phyloP scores from a whole-genome alignment of 805 yeast species.

The Saturnispora diversa region DNA sequence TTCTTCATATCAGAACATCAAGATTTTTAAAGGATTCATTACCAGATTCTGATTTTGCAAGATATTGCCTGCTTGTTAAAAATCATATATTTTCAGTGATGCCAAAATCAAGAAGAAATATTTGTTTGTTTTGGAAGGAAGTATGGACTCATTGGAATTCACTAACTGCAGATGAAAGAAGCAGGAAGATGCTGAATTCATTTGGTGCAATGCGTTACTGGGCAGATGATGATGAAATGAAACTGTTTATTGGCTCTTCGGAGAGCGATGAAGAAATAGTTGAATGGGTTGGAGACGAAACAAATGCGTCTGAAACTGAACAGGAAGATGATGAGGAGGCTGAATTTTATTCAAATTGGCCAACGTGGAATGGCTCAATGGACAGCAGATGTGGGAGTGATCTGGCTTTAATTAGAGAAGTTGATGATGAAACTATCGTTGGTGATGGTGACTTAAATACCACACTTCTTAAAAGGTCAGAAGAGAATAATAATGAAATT shows the following conservation, averaged over 20 bases:
- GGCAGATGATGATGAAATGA: constrained; percentile 22
- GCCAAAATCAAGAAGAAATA: constrained; percentile 19
- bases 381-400: constrained; percentile 7
- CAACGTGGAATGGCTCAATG: not conserved
- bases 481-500: not conserved
- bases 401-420: constrained; percentile 12
- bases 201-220: constrained; percentile 17
- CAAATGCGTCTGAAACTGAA: not conserved
- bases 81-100: constrained; percentile 16
- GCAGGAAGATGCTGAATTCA: constrained; percentile 12
- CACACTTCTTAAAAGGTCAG: not conserved
- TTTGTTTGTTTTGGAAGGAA: constrained; percentile 23
- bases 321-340: not conserved
- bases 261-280: constrained; percentile 14
- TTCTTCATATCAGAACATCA: constrained; percentile 10
- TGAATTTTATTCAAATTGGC: not conserved
- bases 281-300: constrained; percentile 9
- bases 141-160: constrained; percentile 21
- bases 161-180: constrained; percentile 16
- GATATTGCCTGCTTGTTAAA: constrained; percentile 21
- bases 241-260: constrained; percentile 17
- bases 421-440: constrained; percentile 9
- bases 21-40: constrained; percentile 19
- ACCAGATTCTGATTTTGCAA: constrained; percentile 25
- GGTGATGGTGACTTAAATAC: not conserved